These are phyloP conservation scores for Fusarium sp. DNA, from an alignment of 2,329 filamentous ascomycete genomes.

Conservation along the genomic window DNA sequence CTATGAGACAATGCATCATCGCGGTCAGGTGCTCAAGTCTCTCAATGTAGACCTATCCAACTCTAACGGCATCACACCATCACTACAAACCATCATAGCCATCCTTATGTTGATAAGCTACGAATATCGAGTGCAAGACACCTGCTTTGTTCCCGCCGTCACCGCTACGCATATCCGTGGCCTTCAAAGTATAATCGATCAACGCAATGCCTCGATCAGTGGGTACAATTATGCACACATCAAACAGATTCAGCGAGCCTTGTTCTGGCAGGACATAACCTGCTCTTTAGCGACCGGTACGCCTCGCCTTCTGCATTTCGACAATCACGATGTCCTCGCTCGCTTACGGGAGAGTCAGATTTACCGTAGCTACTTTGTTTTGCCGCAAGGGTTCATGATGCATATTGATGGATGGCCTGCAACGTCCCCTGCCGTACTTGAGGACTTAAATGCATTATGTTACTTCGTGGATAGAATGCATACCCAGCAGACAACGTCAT, in stretches of 20 bases:
- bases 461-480: neutral
- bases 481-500: accelerated
- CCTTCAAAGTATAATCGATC: neutral
- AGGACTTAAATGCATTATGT: constrained; percentile 4
- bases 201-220: neutral
- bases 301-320: neutral
- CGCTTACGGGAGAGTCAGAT: neutral
- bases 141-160: too few species aligned
- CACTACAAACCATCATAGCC: neutral
- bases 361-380: neutral
- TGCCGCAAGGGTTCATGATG: neutral
- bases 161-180: constrained; percentile 5
- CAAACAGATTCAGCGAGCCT: constrained; percentile 2
- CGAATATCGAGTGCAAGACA: constrained; percentile 9
- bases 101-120: constrained; percentile 14
- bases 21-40: constrained; percentile 3
- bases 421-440: accelerated
- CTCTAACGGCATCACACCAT: accelerated
- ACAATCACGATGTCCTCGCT: neutral
- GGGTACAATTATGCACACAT: neutral
- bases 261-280: constrained; percentile 21
- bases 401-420: accelerated
- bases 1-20: constrained; percentile 6
- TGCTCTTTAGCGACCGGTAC: constrained; percentile 9
- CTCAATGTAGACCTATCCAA: neutral